Base-by-base conservation (phyloP, 805 yeast species). In the Candida anglica region DNA sequence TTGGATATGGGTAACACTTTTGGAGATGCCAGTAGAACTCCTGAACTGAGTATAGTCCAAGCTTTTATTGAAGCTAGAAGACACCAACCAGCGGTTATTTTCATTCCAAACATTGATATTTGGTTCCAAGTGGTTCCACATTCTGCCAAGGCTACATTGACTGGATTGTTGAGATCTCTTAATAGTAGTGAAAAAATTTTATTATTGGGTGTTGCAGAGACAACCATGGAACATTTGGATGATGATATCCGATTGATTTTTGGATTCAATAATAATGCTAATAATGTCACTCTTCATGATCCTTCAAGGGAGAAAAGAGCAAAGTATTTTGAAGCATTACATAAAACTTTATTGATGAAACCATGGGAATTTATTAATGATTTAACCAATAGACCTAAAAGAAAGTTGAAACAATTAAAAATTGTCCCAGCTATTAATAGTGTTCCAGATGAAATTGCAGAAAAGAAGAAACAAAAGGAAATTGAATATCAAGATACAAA, bases 51-150 rank as follows among this genome's bases (percentile, higher is more conserved):
- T 1, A 71, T 88, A 15, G 85, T 91, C 19, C 96, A 86, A 52
- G 71, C 84, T 26, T 81, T 93, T 48, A 68, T 83, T 15, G 98
- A 93, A 58, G 93, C 95, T 5, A 75, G 85, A 43, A 75, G 95
- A 50, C 94, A 91, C 42, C 83, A 84, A 39, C 98, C 98, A 0
- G 75, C 95, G 6, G 81, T 93, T 11, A 62, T 93, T 2, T 83
- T 75, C 52, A 75, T 93, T 32, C 96, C 98, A 3, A 83, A 84
- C 49, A 62, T 87, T 33, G 87, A 87, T 38, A 73, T 79, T 7
- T 87, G 96, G 88, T 65, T 71, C 35, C 69, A 63, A 8, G 79
- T 86, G 3, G 72, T 86, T 24, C 75, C 87, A 0, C 77, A 72
- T 9, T 69, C 86, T 2, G 86, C 89, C 1, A 75, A 75, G 41